Percentiles rank a stretch among this genome's conserved stretches.
phyloP scores from a whole-genome alignment of 805 yeast genomes.

The Candida rishiriensis region DNA sequence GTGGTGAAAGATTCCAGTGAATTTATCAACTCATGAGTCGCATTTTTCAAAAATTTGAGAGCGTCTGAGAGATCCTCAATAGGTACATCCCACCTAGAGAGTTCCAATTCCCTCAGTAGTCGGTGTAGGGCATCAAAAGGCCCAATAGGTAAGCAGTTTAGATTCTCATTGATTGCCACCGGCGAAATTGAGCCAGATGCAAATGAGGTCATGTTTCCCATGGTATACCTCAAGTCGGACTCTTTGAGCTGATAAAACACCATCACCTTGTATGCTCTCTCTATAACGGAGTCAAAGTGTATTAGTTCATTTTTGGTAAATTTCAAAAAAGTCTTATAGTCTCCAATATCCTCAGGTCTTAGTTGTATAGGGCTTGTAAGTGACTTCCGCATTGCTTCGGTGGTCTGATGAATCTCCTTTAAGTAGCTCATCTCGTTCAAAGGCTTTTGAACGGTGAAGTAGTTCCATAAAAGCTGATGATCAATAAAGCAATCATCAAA shows the following conservation, averaged over 20 bases:
- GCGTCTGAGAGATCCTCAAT: conserved; percentile 12
- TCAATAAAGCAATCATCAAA: conserved; percentile 33
- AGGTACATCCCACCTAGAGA: conserved; percentile 2
- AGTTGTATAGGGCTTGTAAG: conserved; percentile 7
- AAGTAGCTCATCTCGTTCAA: conserved; percentile 18
- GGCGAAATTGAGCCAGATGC: conserved; percentile 7
- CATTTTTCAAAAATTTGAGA: conserved; percentile 12
- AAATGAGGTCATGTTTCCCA: conserved; percentile 6
- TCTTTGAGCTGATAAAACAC: conserved; percentile 25
- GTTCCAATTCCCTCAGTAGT: conserved; percentile 4
- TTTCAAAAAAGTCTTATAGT: conserved; percentile 43
- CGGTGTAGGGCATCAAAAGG: background rate
- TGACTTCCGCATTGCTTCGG: background rate
- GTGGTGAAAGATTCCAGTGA: conserved; percentile 31
- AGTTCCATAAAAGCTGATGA: conserved; percentile 40
- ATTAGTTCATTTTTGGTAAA: conserved; percentile 42
- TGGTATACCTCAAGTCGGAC: conserved; percentile 27
- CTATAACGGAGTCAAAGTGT: conserved; percentile 26
- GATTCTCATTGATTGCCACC: conserved; percentile 3
- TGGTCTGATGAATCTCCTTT: conserved; percentile 3
- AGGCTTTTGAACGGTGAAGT: conserved; percentile 30
- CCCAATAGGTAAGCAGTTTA: conserved; percentile 7
- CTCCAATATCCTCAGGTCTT: conserved; percentile 36
- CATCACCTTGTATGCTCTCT: conserved; percentile 30
- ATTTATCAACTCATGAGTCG: conserved; percentile 24